These are phyloP conservation scores for Solanum neorickii DNA, from an alignment of 257 asterid genomes.

Conservation along the genomic window DNA sequence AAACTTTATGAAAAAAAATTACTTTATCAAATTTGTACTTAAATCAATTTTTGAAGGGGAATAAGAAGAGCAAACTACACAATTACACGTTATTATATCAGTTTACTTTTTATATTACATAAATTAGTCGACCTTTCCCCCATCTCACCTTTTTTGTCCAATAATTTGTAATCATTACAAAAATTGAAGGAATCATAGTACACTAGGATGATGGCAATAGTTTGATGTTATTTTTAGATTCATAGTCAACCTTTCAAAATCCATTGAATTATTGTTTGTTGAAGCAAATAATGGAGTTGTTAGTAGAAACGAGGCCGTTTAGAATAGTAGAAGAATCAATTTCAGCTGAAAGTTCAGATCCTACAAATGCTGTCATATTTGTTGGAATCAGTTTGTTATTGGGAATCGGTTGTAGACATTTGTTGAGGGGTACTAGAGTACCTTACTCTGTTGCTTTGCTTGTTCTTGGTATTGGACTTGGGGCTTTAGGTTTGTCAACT, in stretches of 20 bases:
- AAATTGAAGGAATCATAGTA: not conserved
- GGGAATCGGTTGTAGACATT: conserved; percentile 76
- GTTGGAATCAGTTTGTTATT: conserved; percentile 79
- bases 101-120: no score
- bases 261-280: not conserved
- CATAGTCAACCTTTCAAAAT: not conserved
- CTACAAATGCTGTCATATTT: conserved; percentile 79
- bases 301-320: conserved; percentile 12
- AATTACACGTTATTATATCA: not conserved
- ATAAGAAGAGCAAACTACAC: not conserved
- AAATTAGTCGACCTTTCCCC: no score
- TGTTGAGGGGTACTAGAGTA: conserved; percentile 84
- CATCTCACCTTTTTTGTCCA: no score
- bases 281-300: not conserved
- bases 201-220: not conserved
- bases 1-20: not conserved
- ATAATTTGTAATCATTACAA: not conserved
- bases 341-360: conserved; percentile 10
- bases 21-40: not conserved
- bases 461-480: conserved; percentile 73
- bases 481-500: conserved; percentile 60
- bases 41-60: not conserved
- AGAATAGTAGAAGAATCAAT: conserved; percentile 28
- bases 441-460: conserved; percentile 92
- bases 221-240: not conserved